Evolutionary conservation across 306 rosid genomes (phyloP).

Genomic region (Cucumis cinereus): DNA sequence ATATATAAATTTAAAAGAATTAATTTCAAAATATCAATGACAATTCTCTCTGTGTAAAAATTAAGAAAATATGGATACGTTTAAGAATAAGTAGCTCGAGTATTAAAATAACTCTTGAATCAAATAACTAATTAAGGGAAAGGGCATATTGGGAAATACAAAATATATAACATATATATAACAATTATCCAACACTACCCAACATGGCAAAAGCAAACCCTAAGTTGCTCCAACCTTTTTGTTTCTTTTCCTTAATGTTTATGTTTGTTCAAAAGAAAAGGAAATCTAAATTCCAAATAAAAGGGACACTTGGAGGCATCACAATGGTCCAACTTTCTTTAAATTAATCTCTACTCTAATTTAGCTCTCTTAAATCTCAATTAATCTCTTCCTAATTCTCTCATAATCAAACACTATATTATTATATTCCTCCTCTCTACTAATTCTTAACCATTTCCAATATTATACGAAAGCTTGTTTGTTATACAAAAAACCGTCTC

Average conservation of each 20-base stretch:
- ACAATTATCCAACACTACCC: not conserved
- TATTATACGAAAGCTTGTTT: not conserved
- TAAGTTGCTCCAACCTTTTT: not conserved
- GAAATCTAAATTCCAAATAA: constrained; percentile 11
- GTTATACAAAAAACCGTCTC: constrained; percentile 19
- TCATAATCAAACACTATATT: constrained; percentile 16
- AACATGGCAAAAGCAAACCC: constrained; percentile 7
- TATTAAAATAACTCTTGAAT: no score
- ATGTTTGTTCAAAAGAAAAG: constrained; percentile 12
- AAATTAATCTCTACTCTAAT: constrained; percentile 32
- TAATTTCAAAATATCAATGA: not conserved
- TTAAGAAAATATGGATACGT: no score
- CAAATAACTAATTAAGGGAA: not conserved
- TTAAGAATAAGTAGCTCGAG: no score
- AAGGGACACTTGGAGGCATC: constrained; percentile 38
- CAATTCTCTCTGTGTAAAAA: not conserved
- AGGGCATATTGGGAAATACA: not conserved
- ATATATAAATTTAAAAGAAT: not conserved
- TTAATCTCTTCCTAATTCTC: not conserved
- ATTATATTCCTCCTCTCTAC: constrained; percentile 8
- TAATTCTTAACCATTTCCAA: constrained; percentile 4
- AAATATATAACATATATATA: not conserved
- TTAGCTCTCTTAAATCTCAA: constrained; percentile 18
- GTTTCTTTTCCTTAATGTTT: not conserved
- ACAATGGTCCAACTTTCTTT: constrained; percentile 31